phyloP scores from a whole-genome alignment of 176 grass and related monocot species.

The Eremochloa ophiuroides region DNA sequence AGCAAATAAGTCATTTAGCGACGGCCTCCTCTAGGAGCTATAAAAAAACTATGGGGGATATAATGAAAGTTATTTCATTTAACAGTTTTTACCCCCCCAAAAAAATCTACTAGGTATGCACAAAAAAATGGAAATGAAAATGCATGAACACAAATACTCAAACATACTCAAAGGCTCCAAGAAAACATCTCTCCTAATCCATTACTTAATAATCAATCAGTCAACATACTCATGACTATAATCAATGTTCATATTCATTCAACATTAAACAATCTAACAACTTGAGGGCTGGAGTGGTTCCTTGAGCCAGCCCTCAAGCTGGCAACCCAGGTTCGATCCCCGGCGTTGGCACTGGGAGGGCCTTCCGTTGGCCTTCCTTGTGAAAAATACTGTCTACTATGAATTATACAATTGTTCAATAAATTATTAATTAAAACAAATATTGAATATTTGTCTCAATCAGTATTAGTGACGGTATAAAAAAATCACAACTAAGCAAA shows the following conservation, averaged over 20 bases:
- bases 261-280: background rate
- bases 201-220: background rate
- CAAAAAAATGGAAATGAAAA: background rate
- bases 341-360: too few species aligned
- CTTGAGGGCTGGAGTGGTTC: too few species aligned
- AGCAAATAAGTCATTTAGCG: background rate
- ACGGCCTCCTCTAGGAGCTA: background rate
- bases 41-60: background rate
- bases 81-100: background rate
- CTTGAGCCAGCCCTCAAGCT: too few species aligned
- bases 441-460: background rate
- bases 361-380: too few species aligned
- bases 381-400: background rate
- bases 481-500: background rate
- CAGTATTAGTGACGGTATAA: background rate
- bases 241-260: background rate
- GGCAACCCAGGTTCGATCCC: too few species aligned
- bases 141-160: background rate
- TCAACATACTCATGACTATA: background rate
- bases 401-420: background rate
- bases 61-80: background rate
- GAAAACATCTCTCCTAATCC: background rate
- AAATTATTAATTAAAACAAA: background rate
- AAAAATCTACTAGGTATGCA: background rate
- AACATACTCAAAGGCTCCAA: background rate